Conservation (phyloP, 495 filamentous ascomycete species). For the Talaromyces stipitatus region DNA sequence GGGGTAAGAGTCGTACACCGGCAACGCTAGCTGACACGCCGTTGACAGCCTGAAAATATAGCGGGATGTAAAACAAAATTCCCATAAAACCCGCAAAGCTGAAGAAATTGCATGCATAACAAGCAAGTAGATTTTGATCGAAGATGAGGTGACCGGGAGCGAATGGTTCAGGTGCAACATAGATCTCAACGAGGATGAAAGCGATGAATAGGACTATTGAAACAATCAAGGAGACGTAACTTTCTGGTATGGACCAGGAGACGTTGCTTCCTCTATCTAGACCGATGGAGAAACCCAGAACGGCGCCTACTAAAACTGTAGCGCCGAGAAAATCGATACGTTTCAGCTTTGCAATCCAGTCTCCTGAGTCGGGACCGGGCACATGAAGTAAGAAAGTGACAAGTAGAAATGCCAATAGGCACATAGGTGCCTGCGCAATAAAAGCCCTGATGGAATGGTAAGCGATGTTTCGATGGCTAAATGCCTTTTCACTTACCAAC, state of each 20-base stretch:
- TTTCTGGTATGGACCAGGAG: conserved; percentile 54
- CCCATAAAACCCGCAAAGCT: conserved; percentile 59
- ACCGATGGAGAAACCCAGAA: conserved; percentile 64
- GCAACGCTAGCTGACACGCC: conserved; percentile 57
- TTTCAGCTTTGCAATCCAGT: conserved; percentile 59
- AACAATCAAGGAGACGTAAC: conserved; percentile 49
- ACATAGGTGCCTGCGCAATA: conserved; percentile 61
- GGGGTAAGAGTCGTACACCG: conserved; percentile 61
- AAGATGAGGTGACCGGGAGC: conserved; percentile 77
- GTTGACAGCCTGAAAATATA: conserved; percentile 72
- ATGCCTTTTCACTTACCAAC: conserved; percentile 49
- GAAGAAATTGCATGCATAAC: conserved; percentile 72
- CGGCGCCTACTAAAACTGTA: conserved; percentile 58
- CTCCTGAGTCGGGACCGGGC: conserved; percentile 42
- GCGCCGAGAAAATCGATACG: conserved; percentile 79
- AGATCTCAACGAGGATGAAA: conserved; percentile 65
- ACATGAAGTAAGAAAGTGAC: conserved; percentile 58
- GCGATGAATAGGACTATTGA: conserved; percentile 54
- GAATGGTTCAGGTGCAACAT: conserved; percentile 68
- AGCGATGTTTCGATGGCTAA: conserved; percentile 5
- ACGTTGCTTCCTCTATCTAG: conserved; percentile 74
- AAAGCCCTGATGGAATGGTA: conserved; percentile 50
- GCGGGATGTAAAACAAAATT: conserved; percentile 65
- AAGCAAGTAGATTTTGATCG: conserved; percentile 56
- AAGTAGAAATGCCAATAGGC: conserved; percentile 55